Base-by-base conservation (phyloP, 2,329 filamentous ascomycete species). In the Stromatinia cepivora region DNA sequence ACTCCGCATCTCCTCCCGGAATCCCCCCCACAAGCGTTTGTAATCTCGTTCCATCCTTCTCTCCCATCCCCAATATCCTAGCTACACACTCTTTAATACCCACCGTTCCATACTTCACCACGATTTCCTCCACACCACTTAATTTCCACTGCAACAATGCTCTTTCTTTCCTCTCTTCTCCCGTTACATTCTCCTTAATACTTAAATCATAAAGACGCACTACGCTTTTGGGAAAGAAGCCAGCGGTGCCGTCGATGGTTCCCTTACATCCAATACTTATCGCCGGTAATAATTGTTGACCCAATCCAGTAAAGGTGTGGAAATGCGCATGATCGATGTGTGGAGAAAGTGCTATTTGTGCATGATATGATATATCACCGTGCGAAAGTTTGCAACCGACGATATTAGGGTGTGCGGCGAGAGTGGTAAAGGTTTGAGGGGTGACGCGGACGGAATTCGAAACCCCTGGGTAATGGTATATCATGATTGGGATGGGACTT, bases 361-460 rank as follows among this genome's bases (percentile, higher is more conserved):
- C 82, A 76, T 89, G 87, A 73, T 85, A 82, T n/a, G 87, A 88
- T 59, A 90, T 83, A 76, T 90, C 87, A 64, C 87, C 88, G 77
- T 91, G 88, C 0, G 87, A 90, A 73, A 91, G 85, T 80, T 91
- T 91, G 80, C 86, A 89, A 64, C 88, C 88, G 5, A 90, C 88
- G 70, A 90, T 90, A 75, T 90, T 90, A 42, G 86, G 83, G 76
- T 90, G 88, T 67, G 83, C 80, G 9, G 88, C 82, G 36, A 91
- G 85, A 0, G 76, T 78, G 25, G 78, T 86, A 75, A 87, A 88
- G 0, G 87, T 88, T 11, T 84, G 81, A 1, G 87, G 85, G 0
- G 83, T 80, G 70, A 90, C 82, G 73, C 84, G 83, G 74, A 90
- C 81, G 74, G 87, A 86, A 81, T 90, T 91, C 13, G 87, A 88